Conservation (phyloP, 2,329 filamentous ascomycete genomes). For the Sporothrix pseudoabietina region DNA sequence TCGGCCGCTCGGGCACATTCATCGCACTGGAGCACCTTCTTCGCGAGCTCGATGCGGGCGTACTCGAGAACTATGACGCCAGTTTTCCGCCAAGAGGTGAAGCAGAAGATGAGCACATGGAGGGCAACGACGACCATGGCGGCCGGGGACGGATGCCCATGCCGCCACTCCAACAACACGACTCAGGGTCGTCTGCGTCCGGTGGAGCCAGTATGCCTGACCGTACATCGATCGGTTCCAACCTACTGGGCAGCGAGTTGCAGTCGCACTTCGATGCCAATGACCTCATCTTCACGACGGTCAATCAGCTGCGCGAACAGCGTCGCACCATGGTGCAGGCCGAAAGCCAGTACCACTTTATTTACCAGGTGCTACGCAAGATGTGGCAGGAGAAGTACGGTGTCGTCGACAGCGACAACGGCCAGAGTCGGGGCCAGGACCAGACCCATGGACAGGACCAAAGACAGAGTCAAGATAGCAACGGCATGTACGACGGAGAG, state of each 20-base stretch:
- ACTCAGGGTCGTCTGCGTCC: background rate
- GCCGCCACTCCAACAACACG: background rate
- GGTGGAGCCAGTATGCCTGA: background rate
- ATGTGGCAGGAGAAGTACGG: slow-evolving; percentile 69
- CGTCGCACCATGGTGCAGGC: slow-evolving; percentile 95
- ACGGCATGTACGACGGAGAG: slow-evolving; percentile 29
- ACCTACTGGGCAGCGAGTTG: background rate
- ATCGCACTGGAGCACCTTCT: slow-evolving; percentile 93
- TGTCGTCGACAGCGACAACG: slow-evolving; percentile 36
- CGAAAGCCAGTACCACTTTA: slow-evolving; percentile 78
- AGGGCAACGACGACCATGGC: background rate
- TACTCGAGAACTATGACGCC: slow-evolving; percentile 56
- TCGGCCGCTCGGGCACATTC: slow-evolving; percentile 92
- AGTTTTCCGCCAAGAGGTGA: slow-evolving; percentile 26
- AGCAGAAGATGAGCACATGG: background rate
- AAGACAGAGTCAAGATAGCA: background rate
- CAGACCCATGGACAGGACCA: background rate
- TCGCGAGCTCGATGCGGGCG: slow-evolving; percentile 75
- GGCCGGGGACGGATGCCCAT: background rate
- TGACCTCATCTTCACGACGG: slow-evolving; percentile 66
- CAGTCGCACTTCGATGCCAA: background rate
- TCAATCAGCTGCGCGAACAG: slow-evolving; percentile 81
- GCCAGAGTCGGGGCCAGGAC: background rate
- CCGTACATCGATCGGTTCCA: slow-evolving; percentile 12
- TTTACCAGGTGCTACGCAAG: slow-evolving; percentile 83